Percentiles rank a stretch among this genome's conserved stretches.
phyloP scores from a whole-genome alignment of 768 basidiomycete species.

The Trichaptum fuscoviolaceum region DNA sequence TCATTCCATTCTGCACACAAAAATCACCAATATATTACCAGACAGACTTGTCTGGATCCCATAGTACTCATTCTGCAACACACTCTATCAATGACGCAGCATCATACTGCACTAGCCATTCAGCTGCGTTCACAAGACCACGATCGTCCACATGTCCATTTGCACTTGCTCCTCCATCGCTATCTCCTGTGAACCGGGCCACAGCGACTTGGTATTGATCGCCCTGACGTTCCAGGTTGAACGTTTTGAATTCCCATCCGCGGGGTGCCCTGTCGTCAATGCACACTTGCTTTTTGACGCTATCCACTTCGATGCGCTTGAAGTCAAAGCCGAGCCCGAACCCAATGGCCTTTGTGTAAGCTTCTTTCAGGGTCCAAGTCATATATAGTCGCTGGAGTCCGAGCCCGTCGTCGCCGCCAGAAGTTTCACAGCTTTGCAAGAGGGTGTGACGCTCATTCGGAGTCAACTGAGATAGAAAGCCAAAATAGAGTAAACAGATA shows the following conservation, averaged over 20 bases:
- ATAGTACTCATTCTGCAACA: neutral
- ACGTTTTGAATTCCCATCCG: conserved; percentile 69
- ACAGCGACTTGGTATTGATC: conserved; percentile 63
- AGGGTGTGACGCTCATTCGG: conserved; percentile 28
- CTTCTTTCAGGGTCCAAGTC: conserved; percentile 90
- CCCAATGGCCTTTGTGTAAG: conserved; percentile 86
- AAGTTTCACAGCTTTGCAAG: conserved; percentile 28
- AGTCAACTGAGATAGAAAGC: conserved; percentile 33
- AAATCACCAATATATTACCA: too few relatives aligned
- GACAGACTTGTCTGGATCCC: too few relatives aligned
- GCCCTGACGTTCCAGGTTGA: conserved; percentile 42
- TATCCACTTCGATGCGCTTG: conserved; percentile 66
- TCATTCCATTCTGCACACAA: too few relatives aligned
- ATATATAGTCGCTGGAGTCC: conserved; percentile 50
- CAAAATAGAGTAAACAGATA: conserved; percentile 4
- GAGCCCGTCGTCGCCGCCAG: conserved; percentile 45
- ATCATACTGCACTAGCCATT: conserved; percentile 40
- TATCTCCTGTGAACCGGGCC: conserved; percentile 48
- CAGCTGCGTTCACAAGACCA: conserved; percentile 23
- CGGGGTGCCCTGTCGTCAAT: conserved; percentile 52
- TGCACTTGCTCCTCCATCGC: conserved; percentile 20
- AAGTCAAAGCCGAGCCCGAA: conserved; percentile 81
- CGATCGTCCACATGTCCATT: conserved; percentile 25
- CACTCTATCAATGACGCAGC: conserved; percentile 33
- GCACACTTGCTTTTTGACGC: conserved; percentile 41